phyloP scores from a whole-genome alignment of 1,284 basidiomycete genomes.

The Leccinum pachyderme region DNA sequence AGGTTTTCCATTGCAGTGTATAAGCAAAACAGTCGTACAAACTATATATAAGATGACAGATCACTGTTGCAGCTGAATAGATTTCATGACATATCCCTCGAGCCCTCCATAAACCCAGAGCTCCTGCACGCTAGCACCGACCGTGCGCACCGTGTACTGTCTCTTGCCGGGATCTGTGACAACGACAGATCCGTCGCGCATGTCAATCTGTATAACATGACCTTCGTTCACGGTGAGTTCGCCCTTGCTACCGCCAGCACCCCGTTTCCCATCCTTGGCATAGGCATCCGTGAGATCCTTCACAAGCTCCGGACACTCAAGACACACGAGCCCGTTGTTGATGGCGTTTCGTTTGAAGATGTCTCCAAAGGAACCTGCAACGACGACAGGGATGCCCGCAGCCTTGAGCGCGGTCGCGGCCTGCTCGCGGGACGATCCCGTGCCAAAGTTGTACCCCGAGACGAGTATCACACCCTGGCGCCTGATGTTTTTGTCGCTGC shows the following conservation, averaged over 20 bases:
- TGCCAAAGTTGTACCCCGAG: slow-evolving; percentile 98
- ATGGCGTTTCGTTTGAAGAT: slow-evolving; percentile 99
- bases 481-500: slow-evolving; percentile 22
- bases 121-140: slow-evolving; percentile 92
- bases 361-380: slow-evolving; percentile 97
- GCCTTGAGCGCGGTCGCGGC: slow-evolving; percentile 97
- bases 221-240: slow-evolving; percentile 80
- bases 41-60: no score
- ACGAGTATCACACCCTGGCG: slow-evolving; percentile 77
- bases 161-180: slow-evolving; percentile 50
- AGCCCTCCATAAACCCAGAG: slow-evolving; percentile 82
- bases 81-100: slow-evolving; percentile 77
- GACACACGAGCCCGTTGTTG: slow-evolving; percentile 96
- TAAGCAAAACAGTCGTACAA: no score
- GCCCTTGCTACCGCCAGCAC: slow-evolving; percentile 73
- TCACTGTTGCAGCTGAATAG: slow-evolving; percentile 43
- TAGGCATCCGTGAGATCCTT: slow-evolving; percentile 77
- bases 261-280: slow-evolving; percentile 71
- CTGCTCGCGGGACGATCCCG: slow-evolving; percentile 97
- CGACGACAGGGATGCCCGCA: slow-evolving; percentile 89
- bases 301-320: slow-evolving; percentile 91
- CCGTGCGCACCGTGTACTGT: slow-evolving; percentile 67
- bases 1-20: not conserved
- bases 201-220: slow-evolving; percentile 65
- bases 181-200: slow-evolving; percentile 65